Percentiles rank a stretch among this genome's conserved stretches.
These are phyloP conservation scores for Glutinoglossum americanum DNA, from an alignment of 495 filamentous ascomycete genomes.

Conservation along the genomic window DNA sequence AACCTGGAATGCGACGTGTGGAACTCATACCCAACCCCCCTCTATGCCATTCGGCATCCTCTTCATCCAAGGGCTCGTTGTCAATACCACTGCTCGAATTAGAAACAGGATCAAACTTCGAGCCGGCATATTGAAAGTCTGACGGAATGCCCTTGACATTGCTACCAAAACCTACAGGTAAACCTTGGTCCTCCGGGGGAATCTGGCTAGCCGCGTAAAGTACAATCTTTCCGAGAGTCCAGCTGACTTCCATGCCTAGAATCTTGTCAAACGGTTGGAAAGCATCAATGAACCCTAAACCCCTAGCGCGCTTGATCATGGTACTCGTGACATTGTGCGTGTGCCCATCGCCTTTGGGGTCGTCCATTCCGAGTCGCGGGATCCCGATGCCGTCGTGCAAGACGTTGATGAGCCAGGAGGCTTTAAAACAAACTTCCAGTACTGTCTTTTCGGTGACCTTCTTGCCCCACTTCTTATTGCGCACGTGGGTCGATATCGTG, in stretches of 20 bases:
- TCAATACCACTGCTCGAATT: constrained; percentile 24
- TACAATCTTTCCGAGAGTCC: constrained; percentile 96
- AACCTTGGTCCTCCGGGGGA: constrained; percentile 33
- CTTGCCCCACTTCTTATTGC: constrained; percentile 45
- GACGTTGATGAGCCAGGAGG: constrained; percentile 91
- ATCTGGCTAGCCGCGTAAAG: constrained; percentile 85
- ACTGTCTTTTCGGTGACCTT: constrained; percentile 56
- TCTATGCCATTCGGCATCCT: constrained; percentile 55
- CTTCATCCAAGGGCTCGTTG: constrained; percentile 19
- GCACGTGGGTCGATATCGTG: constrained; percentile 41
- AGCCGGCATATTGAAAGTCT: constrained; percentile 77
- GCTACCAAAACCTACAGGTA: constrained; percentile 80
- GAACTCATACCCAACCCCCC: constrained; percentile 36
- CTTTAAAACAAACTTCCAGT: constrained; percentile 87
- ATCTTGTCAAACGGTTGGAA: constrained; percentile 94
- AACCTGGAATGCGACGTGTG: constrained; percentile 45
- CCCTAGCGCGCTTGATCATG: constrained; percentile 42
- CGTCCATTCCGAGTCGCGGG: constrained; percentile 68
- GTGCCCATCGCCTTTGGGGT: constrained; percentile 22
- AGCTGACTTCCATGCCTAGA: constrained; percentile 81
- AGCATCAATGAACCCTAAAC: constrained; percentile 64
- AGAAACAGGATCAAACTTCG: constrained; percentile 6
- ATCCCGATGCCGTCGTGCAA: constrained; percentile 91
- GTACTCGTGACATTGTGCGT: constrained; percentile 49
- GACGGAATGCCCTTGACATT: constrained; percentile 41